Percentiles rank a stretch among this genome's conserved stretches.
These are phyloP conservation scores for Gracilaria domingensis DNA, from an alignment of 23 red algal genomes.

Conservation along the genomic window DNA sequence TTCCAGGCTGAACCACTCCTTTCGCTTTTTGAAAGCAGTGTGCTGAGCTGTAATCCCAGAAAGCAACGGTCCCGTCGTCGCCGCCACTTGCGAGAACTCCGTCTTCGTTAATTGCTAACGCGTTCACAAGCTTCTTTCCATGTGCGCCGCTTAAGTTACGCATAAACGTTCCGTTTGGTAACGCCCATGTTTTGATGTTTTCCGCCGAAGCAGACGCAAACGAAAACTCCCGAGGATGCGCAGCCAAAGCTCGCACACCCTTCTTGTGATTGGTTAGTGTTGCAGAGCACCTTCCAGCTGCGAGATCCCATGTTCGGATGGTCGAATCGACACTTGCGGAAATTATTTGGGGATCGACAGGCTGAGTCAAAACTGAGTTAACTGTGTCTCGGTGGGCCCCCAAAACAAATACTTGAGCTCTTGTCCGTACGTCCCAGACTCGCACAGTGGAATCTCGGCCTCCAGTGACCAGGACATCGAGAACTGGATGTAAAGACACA, in stretches of 20 bases:
- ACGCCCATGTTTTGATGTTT: slow-evolving; percentile 85
- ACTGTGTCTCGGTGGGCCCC: slow-evolving; percentile 77
- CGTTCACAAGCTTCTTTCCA: slow-evolving; percentile 70
- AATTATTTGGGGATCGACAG: slow-evolving; percentile 83
- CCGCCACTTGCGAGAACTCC: slow-evolving; percentile 85
- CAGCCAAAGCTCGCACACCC: slow-evolving; percentile 82
- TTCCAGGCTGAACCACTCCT: slow-evolving; percentile 82
- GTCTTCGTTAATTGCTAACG: slow-evolving; percentile 89
- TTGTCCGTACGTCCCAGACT: slow-evolving; percentile 94
- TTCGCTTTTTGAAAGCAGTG: slow-evolving; percentile 70
- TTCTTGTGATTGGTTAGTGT: slow-evolving; percentile 96
- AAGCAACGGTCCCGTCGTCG: slow-evolving; percentile 79
- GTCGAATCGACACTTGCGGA: slow-evolving; percentile 84
- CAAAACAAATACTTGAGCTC: slow-evolving; percentile 78
- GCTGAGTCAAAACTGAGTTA: slow-evolving; percentile 72
- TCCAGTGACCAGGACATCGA: slow-evolving; percentile 88
- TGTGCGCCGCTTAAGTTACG: slow-evolving; percentile 74
- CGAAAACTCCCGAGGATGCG: slow-evolving; percentile 77
- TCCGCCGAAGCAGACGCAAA: slow-evolving; percentile 88
- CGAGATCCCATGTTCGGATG: slow-evolving; percentile 93
- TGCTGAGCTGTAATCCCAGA: slow-evolving; percentile 85
- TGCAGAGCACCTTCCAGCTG: slow-evolving; percentile 76
- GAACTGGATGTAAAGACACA: slow-evolving; percentile 78
- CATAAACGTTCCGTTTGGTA: slow-evolving; percentile 81
- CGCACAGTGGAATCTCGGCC: slow-evolving; percentile 85